Base-by-base conservation (phyloP, 2,329 filamentous ascomycete genomes). In the Epichloe elymi region DNA sequence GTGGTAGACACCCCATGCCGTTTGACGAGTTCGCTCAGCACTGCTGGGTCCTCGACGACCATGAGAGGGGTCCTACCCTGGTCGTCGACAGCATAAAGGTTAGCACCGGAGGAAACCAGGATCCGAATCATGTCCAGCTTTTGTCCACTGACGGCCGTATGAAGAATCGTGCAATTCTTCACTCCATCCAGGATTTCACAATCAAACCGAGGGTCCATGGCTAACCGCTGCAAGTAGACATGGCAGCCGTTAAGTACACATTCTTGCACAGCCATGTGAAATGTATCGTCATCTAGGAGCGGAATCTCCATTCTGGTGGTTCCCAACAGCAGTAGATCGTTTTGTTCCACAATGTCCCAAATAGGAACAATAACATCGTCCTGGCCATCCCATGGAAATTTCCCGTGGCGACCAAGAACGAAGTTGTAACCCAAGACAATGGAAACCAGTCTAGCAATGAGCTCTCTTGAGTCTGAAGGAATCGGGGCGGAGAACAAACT, bases 51-150 rank as follows among this genome's bases (percentile, higher is more conserved):
- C 39, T 70, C 67, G 11, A 57, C 57, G 0, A 66, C 51, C 61
- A 70, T 63, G 3, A 71, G 48, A 1, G 69, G 67, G 2, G 68
- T 69, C 19, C 64, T 63, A 0, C 63, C 63, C 0, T 54, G 49
- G 1, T 50, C 43, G 19, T 70, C 65, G 1, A 53, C 53, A 0
- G 58, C 55, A 7, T 58, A 55, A 5, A 69, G 48, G 26, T 66
- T 55, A 7, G 63, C 59, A 4, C 60, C 61, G 3, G 57, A 54
- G 5, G 56, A 48, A 15, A 63, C 52, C 5, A 70, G 58, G 3
- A 61, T 20, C 2, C 60, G 51, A 8, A 69, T 58, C 3, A 64
- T 60, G 1, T 60, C 57, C 2, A 57, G 35, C 4, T 62, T 55
- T 3, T 53, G 50, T 2, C 57, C 58, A 5, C 60, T 59, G 1